Base-by-base conservation (phyloP, 345 rosid species). In the Microthlaspi erraticum region DNA sequence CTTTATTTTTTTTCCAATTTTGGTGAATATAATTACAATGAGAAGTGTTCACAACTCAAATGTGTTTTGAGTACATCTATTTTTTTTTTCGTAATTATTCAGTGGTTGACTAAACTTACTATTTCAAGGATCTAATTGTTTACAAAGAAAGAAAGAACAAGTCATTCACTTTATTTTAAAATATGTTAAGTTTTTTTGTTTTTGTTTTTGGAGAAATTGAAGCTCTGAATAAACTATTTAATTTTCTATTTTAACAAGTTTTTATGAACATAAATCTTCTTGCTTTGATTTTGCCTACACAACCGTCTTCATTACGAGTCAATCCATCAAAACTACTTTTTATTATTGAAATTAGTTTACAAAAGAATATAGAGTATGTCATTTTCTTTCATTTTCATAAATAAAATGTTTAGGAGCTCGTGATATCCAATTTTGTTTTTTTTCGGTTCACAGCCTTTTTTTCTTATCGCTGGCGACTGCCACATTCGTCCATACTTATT, bases 381-480 rank as follows among this genome's bases (percentile, higher is more conserved):
- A 1, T 13, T 10, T 12, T 66, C 61, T 52, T 66, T 54, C 53
- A 14, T 39, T 66, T 39, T 41, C 60, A 26, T 23, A 31, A 18
- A 34, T 1, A 34, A 44, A 48, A 39, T 19, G 33, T 18, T 18
- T 12, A 42, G 42, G 68, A 12, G 43, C 69, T 60, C 75, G 69
- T 71, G 69, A 71, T 31, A 16, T 43, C 56, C 11, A 43, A 8
- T 20, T 72, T 72, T 72, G 75, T 62, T 53, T 71, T 9, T 42
- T 51, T 61, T 61, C 44, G 13, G 52, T 42, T 52, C 62, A 61
- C 62, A 52, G 13, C 29, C 7, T 59, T 71, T 37, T 48, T 41
- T 8, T 41, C 20, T 31, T 51, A 51, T 61, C 68, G 29, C 29
- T 41, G 14, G 36, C 44, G 11, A 70, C 53, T 50, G 60, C 52